Conservation (phyloP, 306 rosid species). For the Cicer pinnatifidum region DNA sequence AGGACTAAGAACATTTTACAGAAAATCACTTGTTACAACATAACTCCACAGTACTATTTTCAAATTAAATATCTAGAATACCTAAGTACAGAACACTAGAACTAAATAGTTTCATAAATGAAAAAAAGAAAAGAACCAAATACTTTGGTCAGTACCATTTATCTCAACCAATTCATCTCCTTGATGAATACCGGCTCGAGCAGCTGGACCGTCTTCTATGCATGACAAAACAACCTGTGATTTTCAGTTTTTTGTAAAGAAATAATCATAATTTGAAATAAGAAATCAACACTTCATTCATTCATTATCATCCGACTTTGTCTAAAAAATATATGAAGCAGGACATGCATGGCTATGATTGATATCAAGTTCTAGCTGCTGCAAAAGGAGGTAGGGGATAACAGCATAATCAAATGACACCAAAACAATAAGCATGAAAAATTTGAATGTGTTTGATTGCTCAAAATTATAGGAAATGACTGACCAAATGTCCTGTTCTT, state of each 20-base stretch:
- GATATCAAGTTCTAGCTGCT: conserved; percentile 7
- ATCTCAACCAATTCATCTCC: conserved; percentile 96
- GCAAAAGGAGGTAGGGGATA: not conserved
- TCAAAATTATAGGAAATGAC: conserved; percentile 30
- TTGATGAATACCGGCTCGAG: conserved; percentile 90
- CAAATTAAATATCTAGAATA: conserved; percentile 1
- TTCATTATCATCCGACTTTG: not conserved
- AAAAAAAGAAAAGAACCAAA: not conserved
- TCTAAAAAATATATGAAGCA: not conserved
- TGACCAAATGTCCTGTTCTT: conserved; percentile 86
- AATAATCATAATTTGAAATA: not conserved
- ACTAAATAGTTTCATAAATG: not conserved
- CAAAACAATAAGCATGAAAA: conserved; percentile 25
- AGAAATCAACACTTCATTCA: not conserved
- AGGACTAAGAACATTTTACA: not conserved
- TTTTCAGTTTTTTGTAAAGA: conserved; percentile 14
- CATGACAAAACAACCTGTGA: conserved; percentile 86
- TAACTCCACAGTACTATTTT: not conserved
- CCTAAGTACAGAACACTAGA: conserved; percentile 23
- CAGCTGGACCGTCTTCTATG: conserved; percentile 89
- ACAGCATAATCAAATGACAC: conserved; percentile 26
- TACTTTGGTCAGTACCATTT: conserved; percentile 58
- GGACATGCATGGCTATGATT: conserved; percentile 3
- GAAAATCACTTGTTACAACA: not conserved
- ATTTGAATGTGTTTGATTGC: conserved; percentile 15